These are phyloP conservation scores for Arctium minus DNA, from an alignment of 129 eudicot genomes.

Conservation along the genomic window DNA sequence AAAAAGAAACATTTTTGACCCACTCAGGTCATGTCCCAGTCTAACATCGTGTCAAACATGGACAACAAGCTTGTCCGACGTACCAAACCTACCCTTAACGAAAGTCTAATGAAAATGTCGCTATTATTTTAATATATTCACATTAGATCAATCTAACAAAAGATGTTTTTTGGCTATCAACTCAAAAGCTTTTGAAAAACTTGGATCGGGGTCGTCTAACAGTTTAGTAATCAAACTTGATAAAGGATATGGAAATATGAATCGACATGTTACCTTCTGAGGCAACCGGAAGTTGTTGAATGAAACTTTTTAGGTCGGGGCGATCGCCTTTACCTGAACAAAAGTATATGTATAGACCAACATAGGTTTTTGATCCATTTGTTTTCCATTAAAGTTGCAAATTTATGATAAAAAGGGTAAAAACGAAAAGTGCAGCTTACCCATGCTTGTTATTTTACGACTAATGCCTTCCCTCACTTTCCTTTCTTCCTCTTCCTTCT, in stretches of 20 bases:
- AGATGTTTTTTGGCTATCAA: neutral
- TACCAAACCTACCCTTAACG: neutral
- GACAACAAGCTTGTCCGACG: neutral
- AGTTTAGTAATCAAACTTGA: neutral
- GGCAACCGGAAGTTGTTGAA: slow-evolving; percentile 61
- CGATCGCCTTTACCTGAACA: slow-evolving; percentile 71
- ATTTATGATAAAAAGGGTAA: neutral
- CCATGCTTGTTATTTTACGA: slow-evolving; percentile 39
- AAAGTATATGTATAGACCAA: neutral
- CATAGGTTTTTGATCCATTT: neutral
- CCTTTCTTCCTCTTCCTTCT: slow-evolving; percentile 94
- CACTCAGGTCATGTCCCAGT: neutral
- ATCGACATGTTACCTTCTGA: slow-evolving; percentile 54
- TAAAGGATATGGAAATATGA: neutral
- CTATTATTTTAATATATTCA: neutral
- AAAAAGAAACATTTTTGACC: neutral
- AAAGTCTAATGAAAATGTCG: neutral
- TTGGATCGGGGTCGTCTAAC: neutral
- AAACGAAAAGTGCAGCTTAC: slow-evolving; percentile 33
- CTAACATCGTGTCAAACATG: neutral
- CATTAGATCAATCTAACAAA: neutral
- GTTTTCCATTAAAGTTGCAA: neutral
- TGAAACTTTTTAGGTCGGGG: slow-evolving; percentile 83
- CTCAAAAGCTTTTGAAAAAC: neutral
- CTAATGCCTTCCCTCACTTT: slow-evolving; percentile 58